These are phyloP conservation scores for Suillus occidentalis DNA, from an alignment of 768 basidiomycete genomes.

Conservation along the genomic window DNA sequence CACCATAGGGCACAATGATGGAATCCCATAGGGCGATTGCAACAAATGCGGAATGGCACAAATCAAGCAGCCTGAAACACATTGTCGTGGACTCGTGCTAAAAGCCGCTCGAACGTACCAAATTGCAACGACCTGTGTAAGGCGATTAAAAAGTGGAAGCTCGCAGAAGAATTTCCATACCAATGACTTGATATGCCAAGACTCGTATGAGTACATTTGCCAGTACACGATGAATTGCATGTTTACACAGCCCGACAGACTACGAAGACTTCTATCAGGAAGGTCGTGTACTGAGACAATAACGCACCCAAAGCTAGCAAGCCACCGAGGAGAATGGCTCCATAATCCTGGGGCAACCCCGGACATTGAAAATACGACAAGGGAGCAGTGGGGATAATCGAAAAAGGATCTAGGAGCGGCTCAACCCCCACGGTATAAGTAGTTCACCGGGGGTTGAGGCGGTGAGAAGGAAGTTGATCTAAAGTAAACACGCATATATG, in stretches of 20 bases:
- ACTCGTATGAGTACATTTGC: conserved; percentile 16
- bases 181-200: conserved; percentile 15
- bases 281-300: not conserved
- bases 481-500: not conserved
- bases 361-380: conserved; percentile 7
- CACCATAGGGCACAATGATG: conserved; percentile 18
- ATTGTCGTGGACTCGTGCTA: not conserved
- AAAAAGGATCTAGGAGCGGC: not conserved
- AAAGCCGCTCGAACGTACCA: conserved; percentile 16
- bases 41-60: conserved; percentile 24
- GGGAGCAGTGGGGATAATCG: not conserved
- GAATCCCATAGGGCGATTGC: conserved; percentile 24
- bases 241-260: conserved; percentile 26
- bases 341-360: conserved; percentile 13
- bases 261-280: conserved; percentile 3
- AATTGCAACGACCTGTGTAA: conserved; percentile 16
- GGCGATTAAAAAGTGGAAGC: not conserved
- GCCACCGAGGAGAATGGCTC: conserved; percentile 22
- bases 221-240: conserved; percentile 27
- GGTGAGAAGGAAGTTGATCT: not conserved
- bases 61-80: conserved; percentile 20
- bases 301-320: conserved; percentile 20
- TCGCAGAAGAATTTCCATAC: conserved; percentile 12
- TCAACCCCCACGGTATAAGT: not conserved
- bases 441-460: not conserved